phyloP scores from a whole-genome alignment of 2,329 filamentous ascomycete genomes.

The Arachnopeziza araneosa region DNA sequence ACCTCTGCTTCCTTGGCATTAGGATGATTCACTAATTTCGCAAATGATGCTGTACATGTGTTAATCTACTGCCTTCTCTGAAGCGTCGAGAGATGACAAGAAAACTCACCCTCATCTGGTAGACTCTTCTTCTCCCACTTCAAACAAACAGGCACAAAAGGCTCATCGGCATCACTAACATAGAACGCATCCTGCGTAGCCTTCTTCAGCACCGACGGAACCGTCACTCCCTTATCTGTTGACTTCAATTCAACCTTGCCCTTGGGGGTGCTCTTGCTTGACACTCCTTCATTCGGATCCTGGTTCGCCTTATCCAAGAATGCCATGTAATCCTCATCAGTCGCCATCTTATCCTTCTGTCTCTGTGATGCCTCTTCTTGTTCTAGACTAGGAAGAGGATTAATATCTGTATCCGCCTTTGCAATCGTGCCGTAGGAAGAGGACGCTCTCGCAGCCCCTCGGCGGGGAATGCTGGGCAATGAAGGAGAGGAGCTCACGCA shows the following conservation, averaged over 20 bases:
- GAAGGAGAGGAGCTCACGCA: constrained; percentile 13
- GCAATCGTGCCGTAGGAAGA: not conserved
- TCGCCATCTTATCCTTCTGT: constrained; percentile 48
- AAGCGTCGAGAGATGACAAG: constrained; percentile 1
- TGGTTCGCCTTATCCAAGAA: constrained; percentile 86
- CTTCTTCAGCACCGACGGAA: constrained; percentile 53
- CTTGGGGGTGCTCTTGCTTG: constrained; percentile 20
- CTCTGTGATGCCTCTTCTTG: not conserved
- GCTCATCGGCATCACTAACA: constrained; percentile 77
- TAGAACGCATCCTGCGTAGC: constrained; percentile 59
- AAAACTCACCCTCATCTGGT: constrained; percentile 54
- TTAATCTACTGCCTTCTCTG: not conserved
- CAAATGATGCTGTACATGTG: constrained; percentile 59
- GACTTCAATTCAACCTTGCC: constrained; percentile 43
- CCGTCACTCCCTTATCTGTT: constrained; percentile 46
- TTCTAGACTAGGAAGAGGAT: not conserved
- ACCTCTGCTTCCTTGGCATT: constrained; percentile 50
- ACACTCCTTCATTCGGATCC: constrained; percentile 59
- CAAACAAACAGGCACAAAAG: constrained; percentile 72
- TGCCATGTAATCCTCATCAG: constrained; percentile 75
- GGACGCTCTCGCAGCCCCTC: not conserved
- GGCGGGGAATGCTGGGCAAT: not conserved
- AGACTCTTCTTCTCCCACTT: constrained; percentile 50
- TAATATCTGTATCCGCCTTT: not conserved
- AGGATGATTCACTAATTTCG: constrained; percentile 57